A percentile compares a stretch with the other conserved stretches of the same genome.
Conservation (phyloP, 306 rosid genomes). For the Castanea sativa region DNA sequence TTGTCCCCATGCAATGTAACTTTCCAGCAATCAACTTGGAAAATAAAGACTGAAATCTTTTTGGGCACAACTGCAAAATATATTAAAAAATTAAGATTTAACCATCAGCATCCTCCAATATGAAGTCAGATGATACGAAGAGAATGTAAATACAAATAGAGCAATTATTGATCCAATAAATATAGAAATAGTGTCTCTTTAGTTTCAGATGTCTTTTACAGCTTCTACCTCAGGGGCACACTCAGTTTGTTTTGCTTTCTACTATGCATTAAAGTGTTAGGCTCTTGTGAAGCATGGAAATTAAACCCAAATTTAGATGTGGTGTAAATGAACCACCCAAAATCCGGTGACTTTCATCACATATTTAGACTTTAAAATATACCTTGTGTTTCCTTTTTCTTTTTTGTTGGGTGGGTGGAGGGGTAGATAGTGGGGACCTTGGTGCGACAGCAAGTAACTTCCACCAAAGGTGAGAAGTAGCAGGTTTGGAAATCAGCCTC, state of each 20-base stretch:
- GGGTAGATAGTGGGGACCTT: too few species aligned
- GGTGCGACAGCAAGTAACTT: too few species aligned
- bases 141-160: too few species aligned
- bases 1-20: constrained; percentile 77
- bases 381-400: neutral
- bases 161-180: neutral
- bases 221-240: neutral
- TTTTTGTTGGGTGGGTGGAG: too few species aligned
- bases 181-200: neutral
- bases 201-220: neutral
- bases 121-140: neutral
- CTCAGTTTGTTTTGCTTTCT: neutral
- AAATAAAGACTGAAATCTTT: constrained; percentile 59
- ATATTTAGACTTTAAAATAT: neutral
- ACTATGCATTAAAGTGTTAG: neutral
- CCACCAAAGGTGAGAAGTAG: too few species aligned
- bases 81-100: neutral
- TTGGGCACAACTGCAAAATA: constrained; percentile 78
- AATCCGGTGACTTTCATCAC: neutral
- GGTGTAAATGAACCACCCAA: neutral
- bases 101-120: constrained; percentile 7
- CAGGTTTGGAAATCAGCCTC: too few species aligned
- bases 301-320: neutral
- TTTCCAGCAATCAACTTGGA: constrained; percentile 81
- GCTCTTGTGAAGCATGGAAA: neutral